phyloP scores from a whole-genome alignment of 805 yeast genomes.

The Wickerhamomyces ciferrii region DNA sequence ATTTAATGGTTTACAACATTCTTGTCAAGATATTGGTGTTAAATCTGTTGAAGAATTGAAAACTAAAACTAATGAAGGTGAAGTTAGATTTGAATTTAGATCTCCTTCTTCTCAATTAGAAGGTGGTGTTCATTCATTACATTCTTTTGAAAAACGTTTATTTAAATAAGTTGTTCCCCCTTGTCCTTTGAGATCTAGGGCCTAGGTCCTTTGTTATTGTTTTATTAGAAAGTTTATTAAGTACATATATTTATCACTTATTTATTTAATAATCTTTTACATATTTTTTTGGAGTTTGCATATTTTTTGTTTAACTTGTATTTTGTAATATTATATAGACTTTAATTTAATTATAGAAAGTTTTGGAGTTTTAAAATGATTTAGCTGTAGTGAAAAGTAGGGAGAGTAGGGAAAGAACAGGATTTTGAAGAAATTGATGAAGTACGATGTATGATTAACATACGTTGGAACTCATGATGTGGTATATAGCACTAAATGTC shows the following conservation, averaged over 20 bases:
- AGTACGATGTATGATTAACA: background rate
- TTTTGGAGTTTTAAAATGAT: background rate
- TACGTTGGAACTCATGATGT: background rate
- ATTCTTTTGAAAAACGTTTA: slow-evolving; percentile 95
- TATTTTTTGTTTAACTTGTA: background rate
- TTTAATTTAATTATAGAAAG: background rate
- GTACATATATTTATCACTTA: background rate
- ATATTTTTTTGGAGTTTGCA: background rate
- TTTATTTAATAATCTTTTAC: background rate
- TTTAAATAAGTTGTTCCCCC: slow-evolving; percentile 73
- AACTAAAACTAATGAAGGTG: slow-evolving; percentile 56
- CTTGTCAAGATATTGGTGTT: slow-evolving; percentile 97
- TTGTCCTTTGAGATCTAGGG: too few species aligned
- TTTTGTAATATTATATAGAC: background rate
- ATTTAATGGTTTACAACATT: slow-evolving; percentile 94
- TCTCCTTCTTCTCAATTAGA: slow-evolving; percentile 98
- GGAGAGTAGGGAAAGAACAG: background rate
- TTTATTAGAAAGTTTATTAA: background rate
- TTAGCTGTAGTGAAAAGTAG: background rate
- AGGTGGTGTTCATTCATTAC: slow-evolving; percentile 96
- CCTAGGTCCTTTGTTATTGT: background rate
- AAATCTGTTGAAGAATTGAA: slow-evolving; percentile 59
- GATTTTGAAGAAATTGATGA: too few species aligned
- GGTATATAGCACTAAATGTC: too few species aligned
- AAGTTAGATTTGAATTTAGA: slow-evolving; percentile 91